These are phyloP conservation scores for Fusarium verrucosum DNA, from an alignment of 2,329 filamentous ascomycete genomes.

Conservation along the genomic window DNA sequence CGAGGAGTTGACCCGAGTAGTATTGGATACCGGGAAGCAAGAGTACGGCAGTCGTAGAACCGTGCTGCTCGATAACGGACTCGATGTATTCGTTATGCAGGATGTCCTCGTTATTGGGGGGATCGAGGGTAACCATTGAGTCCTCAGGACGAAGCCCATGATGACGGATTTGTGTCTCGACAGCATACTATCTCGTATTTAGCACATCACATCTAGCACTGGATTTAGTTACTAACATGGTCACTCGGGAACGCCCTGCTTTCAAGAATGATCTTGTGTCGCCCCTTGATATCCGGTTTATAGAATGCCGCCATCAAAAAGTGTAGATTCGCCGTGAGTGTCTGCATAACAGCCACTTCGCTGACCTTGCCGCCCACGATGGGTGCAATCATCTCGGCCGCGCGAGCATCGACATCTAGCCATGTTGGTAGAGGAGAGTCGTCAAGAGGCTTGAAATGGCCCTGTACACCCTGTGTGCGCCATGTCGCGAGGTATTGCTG, in stretches of 20 bases:
- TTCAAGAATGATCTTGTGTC: conserved; percentile 81
- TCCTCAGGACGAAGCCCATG: conserved; percentile 71
- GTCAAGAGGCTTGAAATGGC: conserved; percentile 76
- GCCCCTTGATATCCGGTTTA: conserved; percentile 63
- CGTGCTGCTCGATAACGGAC: conserved; percentile 76
- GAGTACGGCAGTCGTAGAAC: conserved; percentile 73
- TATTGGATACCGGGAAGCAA: conserved; percentile 86
- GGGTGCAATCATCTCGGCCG: conserved; percentile 70
- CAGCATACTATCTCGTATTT: conserved; percentile 67
- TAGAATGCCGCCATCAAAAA: conserved; percentile 85
- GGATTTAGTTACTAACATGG: conserved; percentile 59
- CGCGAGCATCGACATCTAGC: conserved; percentile 76
- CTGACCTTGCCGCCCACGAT: conserved; percentile 74
- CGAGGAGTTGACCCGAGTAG: conserved; percentile 85
- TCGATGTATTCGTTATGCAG: conserved; percentile 75
- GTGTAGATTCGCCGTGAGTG: conserved; percentile 80
- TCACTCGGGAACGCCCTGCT: conserved; percentile 88
- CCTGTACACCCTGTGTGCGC: conserved; percentile 81
- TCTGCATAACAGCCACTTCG: conserved; percentile 86
- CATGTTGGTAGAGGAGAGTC: conserved; percentile 74
- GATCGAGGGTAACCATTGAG: conserved; percentile 76
- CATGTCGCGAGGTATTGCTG: conserved; percentile 78
- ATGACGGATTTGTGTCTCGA: conserved; percentile 78
- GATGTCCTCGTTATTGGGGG: conserved; percentile 59
- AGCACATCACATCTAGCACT: not conserved